Conservation (phyloP, 1,284 basidiomycete species). For the Cutaneotrichosporon mucoides region DNA sequence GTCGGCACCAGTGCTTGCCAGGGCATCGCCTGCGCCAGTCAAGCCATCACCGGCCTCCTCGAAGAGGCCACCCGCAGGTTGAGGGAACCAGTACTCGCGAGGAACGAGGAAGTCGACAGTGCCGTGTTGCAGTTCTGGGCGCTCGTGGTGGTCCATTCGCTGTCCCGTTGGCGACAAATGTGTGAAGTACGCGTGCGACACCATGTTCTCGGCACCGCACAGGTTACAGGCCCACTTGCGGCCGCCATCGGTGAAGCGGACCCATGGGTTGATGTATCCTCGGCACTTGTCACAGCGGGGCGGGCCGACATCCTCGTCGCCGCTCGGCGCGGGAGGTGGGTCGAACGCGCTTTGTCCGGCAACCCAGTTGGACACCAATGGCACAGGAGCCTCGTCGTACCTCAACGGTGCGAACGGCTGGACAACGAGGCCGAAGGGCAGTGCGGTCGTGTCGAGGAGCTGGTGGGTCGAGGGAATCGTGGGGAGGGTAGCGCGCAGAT, state of each 20-base stretch:
- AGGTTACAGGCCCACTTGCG: slow-evolving; percentile 90
- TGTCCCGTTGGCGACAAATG: slow-evolving; percentile 75
- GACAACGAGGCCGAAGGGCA: slow-evolving; percentile 79
- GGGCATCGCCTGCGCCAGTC: slow-evolving; percentile 47
- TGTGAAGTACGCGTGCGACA: slow-evolving; percentile 77
- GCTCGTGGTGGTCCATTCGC: slow-evolving; percentile 74
- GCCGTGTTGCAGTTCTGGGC: slow-evolving; percentile 85
- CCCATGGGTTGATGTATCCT: slow-evolving; percentile 95
- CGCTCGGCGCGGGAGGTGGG: slow-evolving; percentile 70
- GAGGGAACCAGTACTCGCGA: slow-evolving; percentile 81
- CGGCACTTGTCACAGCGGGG: slow-evolving; percentile 81
- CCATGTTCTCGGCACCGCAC: slow-evolving; percentile 78
- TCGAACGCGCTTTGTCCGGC: slow-evolving; percentile 45
- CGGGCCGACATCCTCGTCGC: slow-evolving; percentile 59
- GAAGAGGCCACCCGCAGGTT: slow-evolving; percentile 50
- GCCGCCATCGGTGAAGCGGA: slow-evolving; percentile 78
- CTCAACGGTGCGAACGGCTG: slow-evolving; percentile 87
- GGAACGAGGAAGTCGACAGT: slow-evolving; percentile 88
- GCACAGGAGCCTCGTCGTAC: slow-evolving; percentile 75
- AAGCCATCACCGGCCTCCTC: slow-evolving; percentile 56
- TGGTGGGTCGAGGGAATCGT: slow-evolving; percentile 74
- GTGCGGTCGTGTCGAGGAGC: slow-evolving; percentile 72
- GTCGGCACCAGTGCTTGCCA: slow-evolving; percentile 42
- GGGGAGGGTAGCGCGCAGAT: slow-evolving; percentile 64
- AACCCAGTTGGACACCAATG: slow-evolving; percentile 58